Percentiles rank a stretch among this genome's conserved stretches.
Conservation (phyloP, 2,329 filamentous ascomycete genomes). For the Aspergillus floridensis region DNA sequence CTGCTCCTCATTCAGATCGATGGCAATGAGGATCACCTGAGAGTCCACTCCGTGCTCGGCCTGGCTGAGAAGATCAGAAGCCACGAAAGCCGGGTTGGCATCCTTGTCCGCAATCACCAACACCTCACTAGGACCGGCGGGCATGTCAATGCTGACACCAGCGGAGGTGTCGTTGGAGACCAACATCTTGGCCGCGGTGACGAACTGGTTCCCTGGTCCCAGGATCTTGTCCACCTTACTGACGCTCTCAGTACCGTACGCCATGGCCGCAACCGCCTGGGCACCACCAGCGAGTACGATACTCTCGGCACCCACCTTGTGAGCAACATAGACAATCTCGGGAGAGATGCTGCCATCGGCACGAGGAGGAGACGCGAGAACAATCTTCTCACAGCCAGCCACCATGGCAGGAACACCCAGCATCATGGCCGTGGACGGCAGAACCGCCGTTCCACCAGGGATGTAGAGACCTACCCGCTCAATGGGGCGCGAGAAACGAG, state of each 20-base stretch:
- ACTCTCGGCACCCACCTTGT: constrained; percentile 93
- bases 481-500: constrained; percentile 86
- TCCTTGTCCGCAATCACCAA: constrained; percentile 89
- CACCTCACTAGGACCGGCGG: constrained; percentile 92
- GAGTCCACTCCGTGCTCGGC: constrained; percentile 96
- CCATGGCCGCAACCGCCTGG: constrained; percentile 93
- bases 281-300: constrained; percentile 95
- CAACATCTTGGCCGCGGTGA: constrained; percentile 97
- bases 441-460: constrained; percentile 92
- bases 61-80: constrained; percentile 89
- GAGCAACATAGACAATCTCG: constrained; percentile 94
- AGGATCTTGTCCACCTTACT: constrained; percentile 98
- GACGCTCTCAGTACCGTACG: constrained; percentile 91
- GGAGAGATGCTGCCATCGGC: constrained; percentile 87
- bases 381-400: constrained; percentile 91
- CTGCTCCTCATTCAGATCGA: constrained; percentile 71
- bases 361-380: constrained; percentile 87
- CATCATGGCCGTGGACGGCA: constrained; percentile 96
- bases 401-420: constrained; percentile 97
- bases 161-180: constrained; percentile 97
- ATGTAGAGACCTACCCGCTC: constrained; percentile 96
- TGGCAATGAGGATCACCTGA: constrained; percentile 86
- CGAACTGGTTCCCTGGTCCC: constrained; percentile 96
- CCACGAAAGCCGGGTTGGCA: constrained; percentile 90
- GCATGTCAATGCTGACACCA: constrained; percentile 96